Evolutionary conservation across 371 early-diverging fungal species (phyloP), one percentile per base, ranked within the genome.

Genomic region (Mortierella sp.): DNA sequence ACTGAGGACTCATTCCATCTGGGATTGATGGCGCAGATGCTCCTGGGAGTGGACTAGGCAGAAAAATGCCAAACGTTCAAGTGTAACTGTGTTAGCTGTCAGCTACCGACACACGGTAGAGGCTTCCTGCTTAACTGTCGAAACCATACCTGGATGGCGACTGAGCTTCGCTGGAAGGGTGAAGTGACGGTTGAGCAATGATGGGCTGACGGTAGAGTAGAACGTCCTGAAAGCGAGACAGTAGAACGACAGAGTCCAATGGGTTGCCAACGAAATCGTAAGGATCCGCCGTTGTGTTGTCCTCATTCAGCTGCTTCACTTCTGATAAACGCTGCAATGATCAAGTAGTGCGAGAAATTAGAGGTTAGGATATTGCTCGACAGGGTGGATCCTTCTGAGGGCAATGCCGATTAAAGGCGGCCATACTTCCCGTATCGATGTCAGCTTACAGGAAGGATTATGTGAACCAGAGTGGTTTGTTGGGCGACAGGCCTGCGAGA

Each of bases 191-290:
- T 53, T 79, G 59, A 2, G 70, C 72, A 24, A 70, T 19, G 67
- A 71, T 74, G 1, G 91, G 90, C 46, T 91, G 92, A 19, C 77
- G 81, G 81, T 95, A 96, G 24, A 96, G 78, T 76, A 96, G 88
- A 10, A 96, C 79, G 73, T 95, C 93, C 78, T 92, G 81, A 82
- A 95, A 91, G 77, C 92, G 91, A 13, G 76, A 64, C 19, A 95
- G 81, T 21, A 95, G 78, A 10, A 91, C 89, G 13, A 88, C 75
- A 6, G 92, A 88, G 79, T 95, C 95, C 19, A 81, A 76, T 10
- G 91, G 92, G 48, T 88, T 82, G 34, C 85, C 72, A 9, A 88
- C 84, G 82, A 95, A 95, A 19, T 83, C 87, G 82, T 92, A 93
- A 0, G 93, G 89, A 50, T 92, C 91, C 0, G 88, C 86, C 21